phyloP scores from a whole-genome alignment of 2,329 filamentous ascomycete species.

The Aspergillus sergii region DNA sequence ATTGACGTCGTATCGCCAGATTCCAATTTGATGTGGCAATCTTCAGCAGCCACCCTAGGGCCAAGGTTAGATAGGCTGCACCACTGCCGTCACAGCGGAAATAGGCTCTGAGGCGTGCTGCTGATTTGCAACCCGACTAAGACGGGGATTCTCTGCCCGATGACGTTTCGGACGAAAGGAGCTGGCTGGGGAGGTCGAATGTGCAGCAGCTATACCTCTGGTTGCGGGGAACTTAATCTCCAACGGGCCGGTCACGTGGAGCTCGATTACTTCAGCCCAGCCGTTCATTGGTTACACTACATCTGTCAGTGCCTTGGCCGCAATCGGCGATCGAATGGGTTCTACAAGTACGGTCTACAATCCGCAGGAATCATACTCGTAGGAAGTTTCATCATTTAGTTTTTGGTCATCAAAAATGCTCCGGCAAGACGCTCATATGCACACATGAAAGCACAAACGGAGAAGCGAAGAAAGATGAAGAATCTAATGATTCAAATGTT shows the following conservation, averaged over 20 bases:
- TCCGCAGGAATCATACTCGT: neutral
- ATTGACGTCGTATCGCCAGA: neutral
- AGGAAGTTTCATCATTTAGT: slow-evolving; percentile 17
- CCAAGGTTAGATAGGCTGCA: neutral
- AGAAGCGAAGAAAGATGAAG: slow-evolving; percentile 13
- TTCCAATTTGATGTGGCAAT: neutral
- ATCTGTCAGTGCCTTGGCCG: neutral
- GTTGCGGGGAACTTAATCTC: slow-evolving; percentile 1
- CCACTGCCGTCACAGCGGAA: neutral
- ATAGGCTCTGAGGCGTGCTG: neutral
- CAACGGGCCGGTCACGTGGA: neutral
- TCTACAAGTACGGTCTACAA: neutral
- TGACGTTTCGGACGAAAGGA: slow-evolving; percentile 39
- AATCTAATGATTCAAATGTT: slow-evolving; percentile 22
- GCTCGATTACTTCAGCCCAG: neutral
- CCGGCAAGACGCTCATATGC: slow-evolving; percentile 20
- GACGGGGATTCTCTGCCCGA: slow-evolving; percentile 8
- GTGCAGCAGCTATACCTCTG: neutral
- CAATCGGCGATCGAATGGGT: neutral
- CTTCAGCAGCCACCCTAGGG: neutral
- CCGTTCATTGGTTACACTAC: neutral
- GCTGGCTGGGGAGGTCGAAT: slow-evolving; percentile 5
- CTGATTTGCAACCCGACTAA: neutral
- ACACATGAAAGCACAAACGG: slow-evolving; percentile 13
- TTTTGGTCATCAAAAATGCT: slow-evolving; percentile 18